Base-by-base conservation (phyloP, 2,329 filamentous ascomycete genomes). In the Leptosphaerulina australis region DNA sequence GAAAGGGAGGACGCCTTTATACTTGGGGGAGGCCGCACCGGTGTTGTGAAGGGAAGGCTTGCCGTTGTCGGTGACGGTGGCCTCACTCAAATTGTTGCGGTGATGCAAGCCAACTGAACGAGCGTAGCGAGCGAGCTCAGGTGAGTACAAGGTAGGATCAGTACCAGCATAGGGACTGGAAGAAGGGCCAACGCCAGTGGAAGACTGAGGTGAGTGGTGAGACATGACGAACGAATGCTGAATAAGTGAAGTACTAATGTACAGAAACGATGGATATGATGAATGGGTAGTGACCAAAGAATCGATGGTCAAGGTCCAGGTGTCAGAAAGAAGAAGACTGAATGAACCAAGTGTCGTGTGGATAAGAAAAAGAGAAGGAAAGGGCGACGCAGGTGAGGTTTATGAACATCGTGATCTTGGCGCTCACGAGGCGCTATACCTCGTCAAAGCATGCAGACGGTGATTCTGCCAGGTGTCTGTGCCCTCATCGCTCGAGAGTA, bases 121-220 rank as follows among this genome's bases (percentile, higher is more conserved):
- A 35, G 45, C 24, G 46, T 60, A 56, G 44, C 64, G 65, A 18
- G 51, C 48, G 3, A 55, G 21, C 24, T 67, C 63, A 28, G 64
- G 66, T 9, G 66, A 67, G 59, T 68, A 67, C 5, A 62, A 48
- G 8, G 67, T 67, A 5, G 59, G 59, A 18, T 70, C 63, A 11
- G 66, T 69, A 35, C 61, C 60, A 18, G 53, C 56, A 26, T 60
- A 67, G 17, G 66, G 66, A 35, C 62, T 66, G 4, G 63, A 67
- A 1, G 62, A 50, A 25, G 61, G 53, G 31, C 61, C 62, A 44
- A 48, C 34, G 26, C 50, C 56, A 21, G 52, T 54, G 11, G 61
- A 65, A 11, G 64, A 66, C 38, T 56, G 50, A 14, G 63, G 58
- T 22, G 64, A 66, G 28, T 58, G 55, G 39, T 59, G 59, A 53